phyloP scores from a whole-genome alignment of 2,329 filamentous ascomycete species.

The Uncinocarpus reesii region DNA sequence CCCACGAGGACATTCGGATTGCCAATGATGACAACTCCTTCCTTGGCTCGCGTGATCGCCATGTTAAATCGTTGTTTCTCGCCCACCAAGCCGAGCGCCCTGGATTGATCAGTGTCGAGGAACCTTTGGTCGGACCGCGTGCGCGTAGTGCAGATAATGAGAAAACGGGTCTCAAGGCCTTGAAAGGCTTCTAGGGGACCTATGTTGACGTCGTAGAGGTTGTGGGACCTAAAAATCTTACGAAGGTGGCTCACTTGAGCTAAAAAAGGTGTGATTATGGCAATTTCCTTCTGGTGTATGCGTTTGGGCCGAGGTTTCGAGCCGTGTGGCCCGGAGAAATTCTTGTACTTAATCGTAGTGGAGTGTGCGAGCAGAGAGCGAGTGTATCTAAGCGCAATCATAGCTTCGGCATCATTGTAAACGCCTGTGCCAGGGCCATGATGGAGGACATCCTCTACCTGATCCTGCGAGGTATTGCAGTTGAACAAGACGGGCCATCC shows the following conservation, averaged over 20 bases:
- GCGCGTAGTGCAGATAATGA: constrained; percentile 39
- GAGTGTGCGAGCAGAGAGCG: constrained; percentile 22
- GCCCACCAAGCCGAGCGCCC: constrained; percentile 29
- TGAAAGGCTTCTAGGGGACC: constrained; percentile 41
- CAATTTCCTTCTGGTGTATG: constrained; percentile 28
- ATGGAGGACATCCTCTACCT: constrained; percentile 30
- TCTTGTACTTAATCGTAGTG: constrained; percentile 23
- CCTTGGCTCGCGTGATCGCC: constrained; percentile 37
- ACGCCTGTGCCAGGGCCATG: constrained; percentile 17
- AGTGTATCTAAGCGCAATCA: constrained; percentile 15
- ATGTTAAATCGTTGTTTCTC: constrained; percentile 37
- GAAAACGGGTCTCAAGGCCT: constrained; percentile 36
- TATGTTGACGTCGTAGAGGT: constrained; percentile 34
- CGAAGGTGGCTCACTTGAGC: constrained; percentile 37
- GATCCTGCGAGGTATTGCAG: constrained; percentile 31
- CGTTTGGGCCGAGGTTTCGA: constrained; percentile 17
- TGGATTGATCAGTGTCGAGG: constrained; percentile 18
- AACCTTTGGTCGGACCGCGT: constrained; percentile 18
- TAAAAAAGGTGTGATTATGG: constrained; percentile 39
- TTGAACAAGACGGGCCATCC: constrained; percentile 37
- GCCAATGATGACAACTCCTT: constrained; percentile 36
- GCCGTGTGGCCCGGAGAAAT: constrained; percentile 24
- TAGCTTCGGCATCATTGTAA: constrained; percentile 19
- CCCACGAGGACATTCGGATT: constrained; percentile 29
- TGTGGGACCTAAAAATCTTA: constrained; percentile 25